Base-by-base conservation (phyloP, 2,329 filamentous ascomycete species). In the Colletotrichum tanaceti region DNA sequence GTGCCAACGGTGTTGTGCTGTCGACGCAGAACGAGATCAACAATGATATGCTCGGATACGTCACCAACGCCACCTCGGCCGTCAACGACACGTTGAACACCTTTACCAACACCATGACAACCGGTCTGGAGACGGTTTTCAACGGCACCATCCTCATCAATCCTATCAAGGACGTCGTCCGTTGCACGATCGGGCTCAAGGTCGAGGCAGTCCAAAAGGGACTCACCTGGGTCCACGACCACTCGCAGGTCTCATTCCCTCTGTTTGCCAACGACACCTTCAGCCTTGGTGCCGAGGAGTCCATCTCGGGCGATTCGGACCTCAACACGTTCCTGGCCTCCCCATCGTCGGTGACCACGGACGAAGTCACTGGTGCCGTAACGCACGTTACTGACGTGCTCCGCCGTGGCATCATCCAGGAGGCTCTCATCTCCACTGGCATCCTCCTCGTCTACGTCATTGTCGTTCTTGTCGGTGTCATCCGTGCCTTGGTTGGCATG, bases 141-240 rank as follows among this genome's bases (percentile, higher is more conserved):
- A 93, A 93, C 58, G 90, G 89, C 54, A 98, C 95, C 0, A 81
- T 94, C 49, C 89, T 97, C 50, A 87, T 93, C 72, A 87, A 90
- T 35, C 92, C 94, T 0, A 90, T 97, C 74, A 85, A 89, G 74
- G 91, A 93, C 50, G 89, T 98, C 41, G 86, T 98, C 71, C 87
- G 93, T 76, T 98, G 96, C 76, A 85, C 98, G n/a, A 89, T 98
- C 72, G 89, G 91, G 9, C 85, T 97, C 75, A 98, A 98, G 83
- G 86, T 98, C 71, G 89, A 92, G 72, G 87, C 90, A 24, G 89
- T 99, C 72, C 89, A 98, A 78, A 91, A 92, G 75, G 96, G 92
- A 14, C 85, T 98, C n/a, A 97, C 93, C 0, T 99, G 95, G 95
- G 92, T 97, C 13, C 88, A 92, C 74, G 91, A 98, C 73, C 84